phyloP scores from a whole-genome alignment of 2,329 filamentous ascomycete species.

The Curvularia spicifera region DNA sequence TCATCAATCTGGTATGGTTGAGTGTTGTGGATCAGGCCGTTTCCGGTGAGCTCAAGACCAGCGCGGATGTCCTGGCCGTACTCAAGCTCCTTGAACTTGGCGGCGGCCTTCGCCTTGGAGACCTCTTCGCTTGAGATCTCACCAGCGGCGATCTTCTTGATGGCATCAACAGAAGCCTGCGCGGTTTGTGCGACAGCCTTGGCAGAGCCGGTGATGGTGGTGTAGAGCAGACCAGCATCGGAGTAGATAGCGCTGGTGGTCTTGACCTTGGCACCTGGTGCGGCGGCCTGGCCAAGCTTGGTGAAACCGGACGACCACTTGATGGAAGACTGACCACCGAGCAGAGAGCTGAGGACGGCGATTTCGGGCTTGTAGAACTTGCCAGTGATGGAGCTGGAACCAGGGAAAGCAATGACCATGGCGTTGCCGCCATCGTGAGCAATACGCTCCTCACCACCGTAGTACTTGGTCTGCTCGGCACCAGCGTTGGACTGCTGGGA shows the following conservation, averaged over 20 bases:
- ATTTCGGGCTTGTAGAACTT: conserved; percentile 87
- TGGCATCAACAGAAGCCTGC: conserved; percentile 75
- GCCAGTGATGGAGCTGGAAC: conserved; percentile 75
- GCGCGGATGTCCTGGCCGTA: conserved; percentile 77
- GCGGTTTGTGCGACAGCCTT: conserved; percentile 75
- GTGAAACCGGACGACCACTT: conserved; percentile 97
- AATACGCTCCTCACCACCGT: conserved; percentile 91
- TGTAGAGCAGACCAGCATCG: conserved; percentile 86
- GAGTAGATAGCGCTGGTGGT: conserved; percentile 88
- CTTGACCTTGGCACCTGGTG: conserved; percentile 70
- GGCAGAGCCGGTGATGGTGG: conserved; percentile 79
- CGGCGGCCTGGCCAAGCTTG: conserved; percentile 77
- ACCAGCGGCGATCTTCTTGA: conserved; percentile 81
- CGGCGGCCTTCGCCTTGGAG: conserved; percentile 87
- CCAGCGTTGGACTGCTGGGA: conserved; percentile 59
- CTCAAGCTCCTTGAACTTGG: conserved; percentile 91
- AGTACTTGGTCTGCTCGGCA: conserved; percentile 78
- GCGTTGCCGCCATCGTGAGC: conserved; percentile 79
- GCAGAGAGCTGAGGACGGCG: conserved; percentile 82
- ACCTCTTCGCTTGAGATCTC: conserved; percentile 82
- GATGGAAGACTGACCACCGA: conserved; percentile 88
- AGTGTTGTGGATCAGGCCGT: conserved; percentile 79
- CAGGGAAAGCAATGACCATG: conserved; percentile 89
- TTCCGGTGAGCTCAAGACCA: conserved; percentile 82
- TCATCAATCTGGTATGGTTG: conserved; percentile 85